Evolutionary conservation across 202 grass and related monocot species (phyloP), one percentile per base, ranked within the genome.

Genomic region (Sporobolus alterniflorus): DNA sequence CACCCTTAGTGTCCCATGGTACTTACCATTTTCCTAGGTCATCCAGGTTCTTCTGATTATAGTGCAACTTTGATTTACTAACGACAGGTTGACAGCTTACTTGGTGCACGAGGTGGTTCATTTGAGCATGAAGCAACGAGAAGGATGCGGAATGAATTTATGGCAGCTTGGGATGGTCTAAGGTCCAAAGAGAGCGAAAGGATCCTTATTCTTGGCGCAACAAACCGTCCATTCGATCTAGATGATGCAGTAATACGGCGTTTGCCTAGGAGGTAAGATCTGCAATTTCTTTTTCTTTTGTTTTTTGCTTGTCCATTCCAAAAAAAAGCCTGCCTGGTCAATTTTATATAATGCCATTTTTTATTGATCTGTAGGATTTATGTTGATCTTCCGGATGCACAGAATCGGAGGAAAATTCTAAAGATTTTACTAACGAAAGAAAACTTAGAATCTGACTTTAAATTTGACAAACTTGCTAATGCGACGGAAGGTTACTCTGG

Each of bases 161-260:
- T 99, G 96, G 93, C 96, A 64, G 93, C 96, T 83, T 99, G 93
- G 93, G 93, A 99, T 87, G 93, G 96, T 40, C 84, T 99, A 73
- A 87, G 93, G 69, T 90, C 96, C n/a, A 99, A 99, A 83, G 96
- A 99, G 34, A 94, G 75, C 85, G 91, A 96, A 71, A 85, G 88
- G 34, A 99, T 99, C 55, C 91, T 99, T 78, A 91, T 99, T 88
- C 92, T 98, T 88, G 95, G 75, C 60, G 92, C 92, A 4, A 99
- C 96, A 54, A 99, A 96, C 87, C 89, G 96, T 49, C 96, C 96
- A 76, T 99, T 94, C 84, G 96, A 99, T 75, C 86, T 99, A 42
- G 96, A 99, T 74, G 96, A 99, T 90, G 93, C 93, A 71, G 93
- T 96, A 32, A 96, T 99, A 81, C 83, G 93, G 39, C 93, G 91